Evolutionary conservation across 352 stramenopile species (phyloP).

Genomic region (Aphanomyces astaci): DNA sequence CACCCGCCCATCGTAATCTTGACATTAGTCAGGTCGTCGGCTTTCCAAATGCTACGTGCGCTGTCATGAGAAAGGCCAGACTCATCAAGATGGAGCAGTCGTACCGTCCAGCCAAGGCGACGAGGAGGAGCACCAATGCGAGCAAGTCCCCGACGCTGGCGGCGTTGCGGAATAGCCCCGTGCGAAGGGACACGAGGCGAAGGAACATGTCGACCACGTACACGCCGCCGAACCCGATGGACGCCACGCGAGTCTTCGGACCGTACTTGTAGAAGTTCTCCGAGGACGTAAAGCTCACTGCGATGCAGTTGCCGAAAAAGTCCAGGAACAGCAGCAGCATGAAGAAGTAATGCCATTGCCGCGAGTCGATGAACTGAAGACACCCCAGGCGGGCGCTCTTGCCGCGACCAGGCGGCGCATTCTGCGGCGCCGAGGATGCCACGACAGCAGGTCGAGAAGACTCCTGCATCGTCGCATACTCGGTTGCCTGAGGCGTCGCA

Average conservation of each 20-base stretch:
- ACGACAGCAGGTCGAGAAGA: background rate
- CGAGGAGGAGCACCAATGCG: constrained; percentile 60
- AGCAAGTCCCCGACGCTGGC: constrained; percentile 77
- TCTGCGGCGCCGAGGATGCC: background rate
- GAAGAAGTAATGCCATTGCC: constrained; percentile 84
- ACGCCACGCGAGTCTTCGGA: constrained; percentile 44
- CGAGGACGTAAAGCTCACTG: constrained; percentile 15
- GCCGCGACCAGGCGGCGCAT: background rate
- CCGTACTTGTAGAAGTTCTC: constrained; percentile 19
- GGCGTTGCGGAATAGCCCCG: constrained; percentile 69
- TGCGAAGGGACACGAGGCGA: constrained; percentile 57
- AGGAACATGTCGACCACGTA: constrained; percentile 83
- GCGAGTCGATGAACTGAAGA: constrained; percentile 76
- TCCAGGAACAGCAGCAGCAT: constrained; percentile 80
- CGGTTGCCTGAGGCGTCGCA: background rate
- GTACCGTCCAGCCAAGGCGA: constrained; percentile 43
- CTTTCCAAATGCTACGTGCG: constrained; percentile 2
- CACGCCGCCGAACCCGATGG: constrained; percentile 60
- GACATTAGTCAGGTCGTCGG: constrained; percentile 6
- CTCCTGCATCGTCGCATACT: background rate
- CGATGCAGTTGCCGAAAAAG: constrained; percentile 49
- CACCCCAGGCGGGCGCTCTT: constrained; percentile 7
- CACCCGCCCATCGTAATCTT: constrained; percentile 2
- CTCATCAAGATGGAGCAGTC: constrained; percentile 13
- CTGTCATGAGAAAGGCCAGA: background rate